Conservation (phyloP, 2,329 filamentous ascomycete genomes). For the Xylariaceae sp. region DNA sequence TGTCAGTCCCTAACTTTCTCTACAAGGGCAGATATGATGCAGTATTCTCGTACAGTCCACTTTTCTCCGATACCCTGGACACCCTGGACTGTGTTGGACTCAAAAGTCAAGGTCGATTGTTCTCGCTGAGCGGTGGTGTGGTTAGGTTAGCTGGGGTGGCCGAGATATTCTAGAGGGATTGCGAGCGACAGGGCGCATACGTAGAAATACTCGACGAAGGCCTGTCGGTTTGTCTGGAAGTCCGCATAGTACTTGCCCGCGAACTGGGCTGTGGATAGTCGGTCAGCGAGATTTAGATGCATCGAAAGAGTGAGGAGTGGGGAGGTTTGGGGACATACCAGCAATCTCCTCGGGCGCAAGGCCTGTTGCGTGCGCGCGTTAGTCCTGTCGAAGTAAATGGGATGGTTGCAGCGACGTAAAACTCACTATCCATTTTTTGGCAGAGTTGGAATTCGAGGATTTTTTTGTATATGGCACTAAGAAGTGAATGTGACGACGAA, state of each 20-base stretch:
- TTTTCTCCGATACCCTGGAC: slow-evolving; percentile 75
- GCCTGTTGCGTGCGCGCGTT: slow-evolving; percentile 18
- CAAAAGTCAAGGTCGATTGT: slow-evolving; percentile 92
- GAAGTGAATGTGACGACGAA: neutral
- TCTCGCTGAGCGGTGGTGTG: slow-evolving; percentile 75
- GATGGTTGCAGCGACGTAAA: neutral
- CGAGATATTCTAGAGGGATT: slow-evolving; percentile 14
- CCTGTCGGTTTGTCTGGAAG: slow-evolving; percentile 22
- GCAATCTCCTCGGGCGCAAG: slow-evolving; percentile 32
- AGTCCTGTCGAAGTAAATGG: slow-evolving; percentile 7
- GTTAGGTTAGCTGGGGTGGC: slow-evolving; percentile 25
- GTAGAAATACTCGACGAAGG: slow-evolving; percentile 31
- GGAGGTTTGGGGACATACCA: slow-evolving; percentile 17
- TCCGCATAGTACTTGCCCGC: slow-evolving; percentile 29
- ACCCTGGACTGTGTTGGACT: slow-evolving; percentile 73
- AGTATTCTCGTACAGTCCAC: slow-evolving; percentile 68
- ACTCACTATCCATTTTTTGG: slow-evolving; percentile 29
- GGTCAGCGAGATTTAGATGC: neutral
- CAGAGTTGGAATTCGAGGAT: neutral
- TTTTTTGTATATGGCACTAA: neutral
- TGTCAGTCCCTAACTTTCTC: slow-evolving; percentile 8
- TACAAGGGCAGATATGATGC: neutral
- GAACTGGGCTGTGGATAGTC: slow-evolving; percentile 23
- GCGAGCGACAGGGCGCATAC: slow-evolving; percentile 21
- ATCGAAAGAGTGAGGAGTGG: neutral